Evolutionary conservation across 148 eudicot species (phyloP).

Genomic region (Fagopyrum tataricum): DNA sequence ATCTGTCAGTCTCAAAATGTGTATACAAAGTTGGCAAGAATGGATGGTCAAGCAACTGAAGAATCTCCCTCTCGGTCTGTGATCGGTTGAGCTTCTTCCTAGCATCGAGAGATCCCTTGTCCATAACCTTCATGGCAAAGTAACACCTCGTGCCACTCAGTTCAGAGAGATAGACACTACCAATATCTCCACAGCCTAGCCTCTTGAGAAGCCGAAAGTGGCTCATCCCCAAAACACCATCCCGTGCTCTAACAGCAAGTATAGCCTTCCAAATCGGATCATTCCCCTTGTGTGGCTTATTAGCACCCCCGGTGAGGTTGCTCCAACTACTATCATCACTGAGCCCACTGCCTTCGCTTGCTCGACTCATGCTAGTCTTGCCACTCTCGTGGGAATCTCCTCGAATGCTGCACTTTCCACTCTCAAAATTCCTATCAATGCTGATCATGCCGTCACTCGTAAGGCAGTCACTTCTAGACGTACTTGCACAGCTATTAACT

Average conservation of each 20-base stretch:
- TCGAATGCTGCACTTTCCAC: constrained; percentile 50
- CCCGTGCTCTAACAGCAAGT: constrained; percentile 59
- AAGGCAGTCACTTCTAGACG: constrained; percentile 59
- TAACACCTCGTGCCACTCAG: constrained; percentile 71
- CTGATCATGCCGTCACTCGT: constrained; percentile 76
- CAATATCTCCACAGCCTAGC: constrained; percentile 86
- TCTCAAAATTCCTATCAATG: constrained; percentile 49
- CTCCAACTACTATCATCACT: constrained; percentile 98
- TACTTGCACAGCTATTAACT: constrained; percentile 68
- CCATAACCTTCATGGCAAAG: constrained; percentile 95
- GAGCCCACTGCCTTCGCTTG: constrained; percentile 87
- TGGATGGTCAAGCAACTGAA: constrained; percentile 87
- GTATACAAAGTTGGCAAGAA: constrained; percentile 84
- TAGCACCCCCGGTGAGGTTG: constrained; percentile 77
- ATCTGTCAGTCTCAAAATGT: constrained; percentile 90
- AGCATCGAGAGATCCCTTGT: constrained; percentile 75
- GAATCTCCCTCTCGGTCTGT: constrained; percentile 80
- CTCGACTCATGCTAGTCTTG: constrained; percentile 77
- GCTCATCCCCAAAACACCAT: constrained; percentile 81
- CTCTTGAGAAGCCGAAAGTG: constrained; percentile 67
- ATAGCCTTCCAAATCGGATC: constrained; percentile 96
- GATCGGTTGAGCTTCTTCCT: constrained; percentile 79
- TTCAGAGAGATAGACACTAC: constrained; percentile 88
- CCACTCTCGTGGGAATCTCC: constrained; percentile 82
- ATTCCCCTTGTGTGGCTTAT: constrained; percentile 91